phyloP scores from a whole-genome alignment of 305 asterid genomes.

The Striga hermonthica region DNA sequence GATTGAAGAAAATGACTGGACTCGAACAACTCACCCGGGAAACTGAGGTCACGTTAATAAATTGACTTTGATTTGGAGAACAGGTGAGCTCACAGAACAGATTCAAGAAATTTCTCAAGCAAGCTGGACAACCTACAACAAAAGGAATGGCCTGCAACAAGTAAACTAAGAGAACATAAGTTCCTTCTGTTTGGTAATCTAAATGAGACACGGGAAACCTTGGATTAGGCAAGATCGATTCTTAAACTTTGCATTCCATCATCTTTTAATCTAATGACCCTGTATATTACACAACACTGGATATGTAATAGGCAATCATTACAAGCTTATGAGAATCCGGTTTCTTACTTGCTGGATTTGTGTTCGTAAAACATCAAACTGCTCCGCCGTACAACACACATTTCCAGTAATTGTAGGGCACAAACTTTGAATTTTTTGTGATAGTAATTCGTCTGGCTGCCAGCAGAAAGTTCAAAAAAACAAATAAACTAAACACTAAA shows the following conservation, averaged over 20 bases:
- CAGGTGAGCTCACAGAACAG: constrained; percentile 97
- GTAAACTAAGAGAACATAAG: constrained; percentile 36
- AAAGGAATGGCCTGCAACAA: constrained; percentile 94
- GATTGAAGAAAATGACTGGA: constrained; percentile 19
- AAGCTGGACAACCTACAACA: constrained; percentile 99
- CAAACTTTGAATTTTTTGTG: constrained; percentile 91
- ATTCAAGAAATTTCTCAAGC: constrained; percentile 98
- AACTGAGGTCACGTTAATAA: constrained; percentile 84
- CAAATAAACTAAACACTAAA: constrained; percentile 10
- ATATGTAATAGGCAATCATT: constrained; percentile 2
- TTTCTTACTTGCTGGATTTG: constrained; percentile 97
- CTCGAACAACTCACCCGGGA: constrained; percentile 53
- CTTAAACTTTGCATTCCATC: neutral
- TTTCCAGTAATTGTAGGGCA: constrained; percentile 95
- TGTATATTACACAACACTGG: neutral
- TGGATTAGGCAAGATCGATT: neutral
- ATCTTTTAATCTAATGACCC: neutral
- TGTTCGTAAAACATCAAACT: constrained; percentile 70
- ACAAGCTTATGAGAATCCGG: constrained; percentile 18
- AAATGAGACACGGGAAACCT: neutral
- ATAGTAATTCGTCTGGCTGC: constrained; percentile 81
- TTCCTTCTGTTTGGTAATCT: constrained; percentile 6
- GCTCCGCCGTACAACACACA: constrained; percentile 88
- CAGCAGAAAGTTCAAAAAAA: constrained; percentile 7
- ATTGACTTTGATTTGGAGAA: constrained; percentile 96